Evolutionary conservation across 2,329 filamentous ascomycete genomes (phyloP), one percentile per base, ranked within the genome.

Genomic region (Venturia oleaginea): DNA sequence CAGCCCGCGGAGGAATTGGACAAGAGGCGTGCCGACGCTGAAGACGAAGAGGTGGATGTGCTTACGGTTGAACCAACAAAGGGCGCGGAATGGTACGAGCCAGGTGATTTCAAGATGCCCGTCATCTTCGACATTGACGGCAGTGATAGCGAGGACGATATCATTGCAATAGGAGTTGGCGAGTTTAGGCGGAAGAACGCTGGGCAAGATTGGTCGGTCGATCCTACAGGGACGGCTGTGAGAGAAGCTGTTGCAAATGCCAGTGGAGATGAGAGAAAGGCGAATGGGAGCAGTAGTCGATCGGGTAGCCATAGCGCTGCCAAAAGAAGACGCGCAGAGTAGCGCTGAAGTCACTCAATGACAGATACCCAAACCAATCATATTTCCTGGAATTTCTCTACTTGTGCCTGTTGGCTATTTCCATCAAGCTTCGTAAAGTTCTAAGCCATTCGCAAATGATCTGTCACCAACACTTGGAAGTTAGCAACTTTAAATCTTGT

Each of bases 1-100:
- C 94, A 97, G 73, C 92, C 92, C 0, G 88, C 93, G 65, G 93
- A 97, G 73, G 93, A 97, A 75, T 87, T 97, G 64, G 91, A 95
- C 73, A 93, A 96, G 75, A 86, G 93, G 37, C 85, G 92, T 54
- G 81, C 97, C 2, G 92, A 97, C 73, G 83, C 89, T 15, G 94
- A 99, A 76, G 94, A 97, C 70, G 94, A 97, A 74, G 88, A 92
- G 65, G 87, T 97, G 4, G 94, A 99, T 71, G 91, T 97, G 1
- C 78, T 97, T 65, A 92, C 90, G 0, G 80, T 91, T 55, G 64
- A 65, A 13, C 64, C 64, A 11, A 71, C 74, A 24, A 84, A 86
- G 66, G 79, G 82, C 13, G 83, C 83, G 10, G 75, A 75, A 2
- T 80, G 85, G 62, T 80, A 81, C 43, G 83, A 80, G 59, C 77